Base-by-base conservation (phyloP, 2,329 filamentous ascomycete species). In the Cladophialophora yegresii region DNA sequence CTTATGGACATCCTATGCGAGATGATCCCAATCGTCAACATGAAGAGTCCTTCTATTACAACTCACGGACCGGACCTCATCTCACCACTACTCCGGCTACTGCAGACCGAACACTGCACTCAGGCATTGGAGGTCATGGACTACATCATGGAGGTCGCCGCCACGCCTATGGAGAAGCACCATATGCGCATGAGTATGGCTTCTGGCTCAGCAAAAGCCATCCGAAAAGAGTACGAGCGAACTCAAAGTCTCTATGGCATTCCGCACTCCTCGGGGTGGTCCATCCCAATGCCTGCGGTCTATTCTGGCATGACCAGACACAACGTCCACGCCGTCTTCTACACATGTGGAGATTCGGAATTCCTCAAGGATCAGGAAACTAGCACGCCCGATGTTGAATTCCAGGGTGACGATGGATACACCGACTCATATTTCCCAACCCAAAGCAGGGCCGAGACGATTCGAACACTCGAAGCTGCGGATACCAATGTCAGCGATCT, bases 121-220 rank as follows among this genome's bases (percentile, higher is more conserved):
- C 90, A 96, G 73, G 95, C 95, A 10, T 81, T 99, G 9, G 87
- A 92, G 69, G 93, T 99, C 0, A 81, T 99, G 64, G 95, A 99
- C 76, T 91, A 93, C 69, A 95, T 98, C 71, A 96, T 97, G 85
- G 91, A 90, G 30, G 93, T 98, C 81, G 92, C 92, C 0, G 90
- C 91, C 4, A 92, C 90, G 33, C 90, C 93, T 1, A 92, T 96
- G 84, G 95, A 98, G 76, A 92, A 91, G 71, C 92, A 97, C 71
- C 92, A 98, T 73, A 80, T 99, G 64, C 87, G 95, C 45, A 99
- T 99, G 96, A 98, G 93, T 77, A 97, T 99, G 92, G 93, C 92
- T 4, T 89, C 91, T 12, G 88, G 90, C 0, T 92, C 92, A 2
- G 95, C 92, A 0, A 89, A 90, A 71, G 87, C 89, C 0, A 89